Conservation (phyloP, 2,329 filamentous ascomycete species). For the Botrytis squamosa region DNA sequence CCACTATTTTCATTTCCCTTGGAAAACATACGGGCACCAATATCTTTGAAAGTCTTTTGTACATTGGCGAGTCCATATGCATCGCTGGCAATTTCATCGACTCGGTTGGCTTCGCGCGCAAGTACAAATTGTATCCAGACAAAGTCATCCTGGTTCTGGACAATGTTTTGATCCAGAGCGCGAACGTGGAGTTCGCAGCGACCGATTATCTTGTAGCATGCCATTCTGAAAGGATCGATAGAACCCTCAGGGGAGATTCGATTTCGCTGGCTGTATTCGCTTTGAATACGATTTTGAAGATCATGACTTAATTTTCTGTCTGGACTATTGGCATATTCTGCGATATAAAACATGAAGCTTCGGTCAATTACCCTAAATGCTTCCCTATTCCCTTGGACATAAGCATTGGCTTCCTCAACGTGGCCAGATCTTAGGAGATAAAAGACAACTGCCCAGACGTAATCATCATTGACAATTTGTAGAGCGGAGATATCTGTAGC, state of each 20-base stretch:
- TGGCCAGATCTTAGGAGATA: slow-evolving; percentile 86
- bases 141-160: slow-evolving; percentile 64
- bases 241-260: slow-evolving; percentile 83
- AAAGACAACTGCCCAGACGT: slow-evolving; percentile 91
- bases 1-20: slow-evolving; percentile 70
- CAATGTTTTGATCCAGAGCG: slow-evolving; percentile 52
- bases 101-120: slow-evolving; percentile 62
- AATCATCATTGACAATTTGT: slow-evolving; percentile 77
- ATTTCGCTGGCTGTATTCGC: slow-evolving; percentile 82
- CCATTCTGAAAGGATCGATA: slow-evolving; percentile 92
- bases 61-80: slow-evolving; percentile 66
- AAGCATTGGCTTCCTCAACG: slow-evolving; percentile 78
- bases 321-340: slow-evolving; percentile 74
- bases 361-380: slow-evolving; percentile 89
- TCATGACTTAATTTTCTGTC: slow-evolving; percentile 77
- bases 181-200: slow-evolving; percentile 67
- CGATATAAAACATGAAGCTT: slow-evolving; percentile 84
- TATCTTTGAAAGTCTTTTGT: slow-evolving; percentile 78
- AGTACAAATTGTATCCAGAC: slow-evolving; percentile 72
- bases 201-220: slow-evolving; percentile 96
- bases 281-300: slow-evolving; percentile 82
- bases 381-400: slow-evolving; percentile 74
- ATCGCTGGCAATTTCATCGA: slow-evolving; percentile 63
- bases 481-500: slow-evolving; percentile 78
- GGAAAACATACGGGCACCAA: slow-evolving; percentile 87